Evolutionary conservation across 345 rosid genomes (phyloP), one percentile per base, ranked within the genome.

Genomic region (Hirschfeldia incana): DNA sequence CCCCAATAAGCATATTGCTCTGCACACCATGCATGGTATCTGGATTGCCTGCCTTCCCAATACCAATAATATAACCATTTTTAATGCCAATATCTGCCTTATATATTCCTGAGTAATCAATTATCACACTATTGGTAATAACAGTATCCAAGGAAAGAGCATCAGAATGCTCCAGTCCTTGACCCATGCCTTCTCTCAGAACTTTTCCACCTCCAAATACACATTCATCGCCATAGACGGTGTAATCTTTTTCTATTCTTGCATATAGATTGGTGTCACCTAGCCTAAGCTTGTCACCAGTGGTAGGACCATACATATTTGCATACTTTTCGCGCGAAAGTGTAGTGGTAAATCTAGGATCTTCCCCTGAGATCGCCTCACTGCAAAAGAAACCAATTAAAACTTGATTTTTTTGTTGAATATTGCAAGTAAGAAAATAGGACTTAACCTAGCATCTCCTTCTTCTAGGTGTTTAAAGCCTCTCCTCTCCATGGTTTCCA

Each of bases 191-290:
- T 73, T 95, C 99, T 85, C 99, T 87, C 77, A 95, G 76, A 76
- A 95, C 99, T 87, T 95, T 93, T 76, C 99, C 99, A 53, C 99
- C 99, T 59, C 99, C 99, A 76, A 95, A 95, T 55, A 95, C 88
- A 32, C 99, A 90, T 86, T 95, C 99, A 85, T 95, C 99, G 4
- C 99, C 99, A 85, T 90, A 87, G 16, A 81, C 69, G n/a, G 97
- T 84, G 85, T 77, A 85, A 78, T 92, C 98, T 64, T 76, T 82
- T 86, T 94, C 98, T 4, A 94, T 88, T 85, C 88, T 93, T 29
- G 98, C 98, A 69, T 84, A 92, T 74, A 94, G 86, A 77, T 92
- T 85, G 2, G 97, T 94, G 82, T 94, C 98, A 69, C 96, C 98
- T 2, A 94, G 91, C 73, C 87, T 83, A 65, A 94, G 80, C 82